Conservation (phyloP, 148 eudicot genomes). For the Arctostaphylos glauca region DNA sequence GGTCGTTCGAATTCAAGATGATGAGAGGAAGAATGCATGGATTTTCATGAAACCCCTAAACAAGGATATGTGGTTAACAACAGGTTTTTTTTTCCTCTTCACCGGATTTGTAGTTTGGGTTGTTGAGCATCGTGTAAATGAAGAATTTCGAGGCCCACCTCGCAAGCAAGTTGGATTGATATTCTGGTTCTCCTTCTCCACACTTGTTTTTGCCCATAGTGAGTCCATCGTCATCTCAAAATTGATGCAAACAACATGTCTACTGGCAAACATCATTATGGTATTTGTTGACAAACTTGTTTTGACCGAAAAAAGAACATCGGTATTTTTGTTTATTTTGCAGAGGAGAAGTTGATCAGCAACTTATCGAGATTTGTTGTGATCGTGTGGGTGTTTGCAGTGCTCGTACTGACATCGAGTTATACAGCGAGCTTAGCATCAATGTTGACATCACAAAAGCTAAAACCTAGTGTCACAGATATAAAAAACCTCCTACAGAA, state of each 20-base stretch:
- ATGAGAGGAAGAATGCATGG: slow-evolving; percentile 51
- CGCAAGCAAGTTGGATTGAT: slow-evolving; percentile 54
- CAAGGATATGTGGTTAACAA: slow-evolving; percentile 52
- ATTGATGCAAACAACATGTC: not conserved
- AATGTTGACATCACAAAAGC: slow-evolving; percentile 49
- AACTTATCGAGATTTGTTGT: slow-evolving; percentile 62
- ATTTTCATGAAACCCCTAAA: slow-evolving; percentile 64
- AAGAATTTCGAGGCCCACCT: slow-evolving; percentile 56
- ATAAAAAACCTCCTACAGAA: slow-evolving; percentile 33
- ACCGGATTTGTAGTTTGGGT: slow-evolving; percentile 71
- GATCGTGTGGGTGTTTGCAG: slow-evolving; percentile 62
- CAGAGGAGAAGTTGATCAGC: slow-evolving; percentile 53
- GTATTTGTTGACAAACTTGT: not conserved
- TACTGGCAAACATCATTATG: not conserved
- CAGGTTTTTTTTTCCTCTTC: slow-evolving; percentile 49
- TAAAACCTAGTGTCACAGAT: slow-evolving; percentile 44
- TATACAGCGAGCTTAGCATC: slow-evolving; percentile 67
- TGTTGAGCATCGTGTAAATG: slow-evolving; percentile 62
- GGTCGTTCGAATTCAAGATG: slow-evolving; percentile 46
- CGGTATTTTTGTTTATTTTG: not conserved
- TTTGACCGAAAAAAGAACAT: not conserved
- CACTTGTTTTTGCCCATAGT: slow-evolving; percentile 74
- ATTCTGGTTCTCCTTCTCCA: slow-evolving; percentile 68
- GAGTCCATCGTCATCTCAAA: slow-evolving; percentile 18
- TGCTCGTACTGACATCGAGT: slow-evolving; percentile 55